Conservation (phyloP, 2,329 filamentous ascomycete species). For the Thielaviopsis punctulata region DNA sequence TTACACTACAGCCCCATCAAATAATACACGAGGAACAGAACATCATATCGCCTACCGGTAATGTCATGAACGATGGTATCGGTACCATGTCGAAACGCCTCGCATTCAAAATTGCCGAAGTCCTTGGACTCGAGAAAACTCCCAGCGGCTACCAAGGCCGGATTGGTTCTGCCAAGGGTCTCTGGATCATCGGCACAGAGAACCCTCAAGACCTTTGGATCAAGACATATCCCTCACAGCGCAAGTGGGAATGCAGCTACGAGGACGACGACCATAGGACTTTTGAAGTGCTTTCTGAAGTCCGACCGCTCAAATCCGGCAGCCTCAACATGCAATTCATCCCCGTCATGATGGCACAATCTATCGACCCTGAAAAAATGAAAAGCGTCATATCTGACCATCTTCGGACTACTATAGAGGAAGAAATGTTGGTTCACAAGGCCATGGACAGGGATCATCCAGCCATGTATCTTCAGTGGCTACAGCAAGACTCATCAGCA, state of each 20-base stretch:
- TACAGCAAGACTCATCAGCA: constrained; percentile 24
- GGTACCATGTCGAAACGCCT: constrained; percentile 45
- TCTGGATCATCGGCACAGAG: constrained; percentile 48
- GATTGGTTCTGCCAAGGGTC: constrained; percentile 56
- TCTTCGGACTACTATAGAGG: constrained; percentile 31
- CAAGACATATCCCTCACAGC: constrained; percentile 46
- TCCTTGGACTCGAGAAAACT: constrained; percentile 32
- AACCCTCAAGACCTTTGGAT: constrained; percentile 43
- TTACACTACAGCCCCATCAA: constrained; percentile 28
- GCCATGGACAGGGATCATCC: constrained; percentile 27
- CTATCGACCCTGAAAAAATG: constrained; percentile 29
- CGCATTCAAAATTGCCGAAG: constrained; percentile 32
- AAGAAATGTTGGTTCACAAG: constrained; percentile 33
- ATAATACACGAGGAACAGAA: constrained; percentile 25
- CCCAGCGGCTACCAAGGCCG: constrained; percentile 53
- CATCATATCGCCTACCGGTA: constrained; percentile 22
- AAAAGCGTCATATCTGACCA: constrained; percentile 29
- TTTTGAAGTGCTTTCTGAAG: constrained; percentile 42
- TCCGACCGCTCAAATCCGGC: constrained; percentile 30
- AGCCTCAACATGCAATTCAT: constrained; percentile 52
- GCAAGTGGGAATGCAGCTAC: constrained; percentile 45
- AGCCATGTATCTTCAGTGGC: constrained; percentile 36
- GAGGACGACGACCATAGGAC: constrained; percentile 35
- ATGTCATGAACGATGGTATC: constrained; percentile 51
- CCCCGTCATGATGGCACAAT: constrained; percentile 45